phyloP scores from a whole-genome alignment of 768 basidiomycete species.

The Neoboletus magnificus region DNA sequence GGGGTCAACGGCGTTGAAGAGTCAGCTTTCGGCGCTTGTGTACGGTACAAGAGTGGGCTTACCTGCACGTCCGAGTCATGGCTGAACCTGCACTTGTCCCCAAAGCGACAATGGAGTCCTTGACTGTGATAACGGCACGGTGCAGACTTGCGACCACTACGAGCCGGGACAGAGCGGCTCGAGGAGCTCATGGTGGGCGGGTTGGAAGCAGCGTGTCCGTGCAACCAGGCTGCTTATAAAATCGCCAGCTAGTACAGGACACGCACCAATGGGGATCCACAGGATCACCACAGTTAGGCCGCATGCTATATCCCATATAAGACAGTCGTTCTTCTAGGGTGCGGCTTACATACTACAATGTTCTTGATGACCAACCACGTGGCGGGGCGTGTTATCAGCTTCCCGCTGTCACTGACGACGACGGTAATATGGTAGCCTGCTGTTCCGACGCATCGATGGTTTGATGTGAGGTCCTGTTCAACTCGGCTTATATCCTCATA shows the following conservation, averaged over 20 bases:
- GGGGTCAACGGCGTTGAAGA: background rate
- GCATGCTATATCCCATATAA: background rate
- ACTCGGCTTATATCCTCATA: too few relatives aligned
- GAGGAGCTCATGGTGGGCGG: slow-evolving; percentile 9
- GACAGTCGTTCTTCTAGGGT: background rate
- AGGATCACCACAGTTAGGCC: background rate
- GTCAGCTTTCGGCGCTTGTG: background rate
- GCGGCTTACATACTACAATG: background rate
- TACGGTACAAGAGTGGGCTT: background rate
- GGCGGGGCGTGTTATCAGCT: too few relatives aligned
- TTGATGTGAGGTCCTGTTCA: too few relatives aligned
- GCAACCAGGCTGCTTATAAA: background rate
- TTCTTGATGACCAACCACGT: too few relatives aligned
- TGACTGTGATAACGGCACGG: slow-evolving; percentile 22
- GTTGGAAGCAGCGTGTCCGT: background rate
- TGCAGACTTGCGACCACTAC: background rate
- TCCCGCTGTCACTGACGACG: too few relatives aligned
- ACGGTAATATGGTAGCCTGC: too few relatives aligned
- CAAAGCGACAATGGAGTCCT: slow-evolving; percentile 29
- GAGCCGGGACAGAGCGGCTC: background rate
- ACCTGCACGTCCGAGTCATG: slow-evolving; percentile 17
- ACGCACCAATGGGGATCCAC: background rate
- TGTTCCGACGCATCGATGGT: too few relatives aligned
- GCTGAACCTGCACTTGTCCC: slow-evolving; percentile 24
- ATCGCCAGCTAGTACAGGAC: background rate